Evolutionary conservation across 164 flowering plant genomes (phyloP), one percentile per base, ranked within the genome.

Genomic region (Liriodendron chinense): DNA sequence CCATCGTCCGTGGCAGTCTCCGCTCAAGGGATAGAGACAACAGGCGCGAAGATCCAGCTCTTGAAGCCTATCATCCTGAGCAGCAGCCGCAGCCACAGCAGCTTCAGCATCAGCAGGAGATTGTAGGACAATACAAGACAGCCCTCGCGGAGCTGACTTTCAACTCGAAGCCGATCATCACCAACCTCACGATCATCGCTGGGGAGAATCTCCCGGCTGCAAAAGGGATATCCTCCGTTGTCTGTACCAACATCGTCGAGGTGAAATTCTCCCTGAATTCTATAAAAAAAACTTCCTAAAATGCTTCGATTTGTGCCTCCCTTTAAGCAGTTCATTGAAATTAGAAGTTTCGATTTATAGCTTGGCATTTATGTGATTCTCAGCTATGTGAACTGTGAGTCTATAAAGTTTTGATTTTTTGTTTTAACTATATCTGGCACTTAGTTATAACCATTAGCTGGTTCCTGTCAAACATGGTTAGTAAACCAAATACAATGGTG

Each of bases 141-240:
- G 99, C 98, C 0, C 82, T 96, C 0, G 86, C 93, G 3, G 99
- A 96, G 84, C 88, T 96, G 61, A 96, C 97, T 0, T 90, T 96
- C 82, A 96, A 96, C 78, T 94, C 98, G 14, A 96, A 96, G 79
- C 99, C 99, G 26, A 94, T 94, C 25, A 96, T 96, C 50, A 96
- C 98, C 1, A 96, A 94, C 76, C 80, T 96, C 85, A 94, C 99
- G 0, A 96, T 96, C 48, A 94, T 96, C 28, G 99, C 99, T 0
- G 99, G 98, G 0, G 98, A 96, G 84, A 96, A 90, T 74, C 75
- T 77, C 68, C 92, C 83, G 12, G 97, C 97, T 1, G 98, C 99
- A 2, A 92, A 92, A 83, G 89, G 92, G 21, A 87, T 96, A 26
- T 93, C 92, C 1, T 87, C 88, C 16, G 81, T 89, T 49, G 74